Base-by-base conservation (phyloP, 768 basidiomycete genomes). In the Coprinellus aureogranulatus region DNA sequence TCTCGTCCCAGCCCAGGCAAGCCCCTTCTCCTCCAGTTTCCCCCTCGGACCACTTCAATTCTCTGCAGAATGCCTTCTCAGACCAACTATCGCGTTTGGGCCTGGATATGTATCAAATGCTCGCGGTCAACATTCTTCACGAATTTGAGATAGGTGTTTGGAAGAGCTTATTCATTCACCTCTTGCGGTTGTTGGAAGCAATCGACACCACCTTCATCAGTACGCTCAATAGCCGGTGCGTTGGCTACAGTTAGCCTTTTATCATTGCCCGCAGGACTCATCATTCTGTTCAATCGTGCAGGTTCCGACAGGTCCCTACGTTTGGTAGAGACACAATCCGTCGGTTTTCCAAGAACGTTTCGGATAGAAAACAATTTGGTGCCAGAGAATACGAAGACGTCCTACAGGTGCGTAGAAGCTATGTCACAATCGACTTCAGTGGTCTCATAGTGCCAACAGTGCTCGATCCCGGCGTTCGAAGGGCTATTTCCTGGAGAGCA, bases 361-460 rank as follows among this genome's bases (percentile, higher is more conserved):
- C 72, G 1, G 66, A 65, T 9, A 67, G 77, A 64, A 72, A 71
- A 26, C 59, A 64, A 23, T 55, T 75, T 1, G 73, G 71, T 4
- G 77, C 72, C 0, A 61, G 66, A 9, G 74, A 79, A 39, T 78
- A 69, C 50, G 71, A 79, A 31, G 76, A 79, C 47, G 57, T 76
- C 2, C 57, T 77, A 0, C 75, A 77, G 67, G 77, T 69, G 50
- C 5, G 53, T 46, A 78, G 14, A 6, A 0, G 58, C 78, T 0
- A 5, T 25, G 28, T 12, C 27, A 30, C 16, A 4, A 41, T 6
- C 12, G 4, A 41, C 28, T 20, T n/a, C 2, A 22, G 8, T 2
- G 4, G n/a, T 20, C 6, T 42, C 26, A 16, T 46, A 39, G 10
- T 6, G 34, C 6, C 34, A 6, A 4, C 9, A 76, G 75, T 75